Evolutionary conservation across 345 rosid species (phyloP).

Genomic region (Sisymbrium altissimum): DNA sequence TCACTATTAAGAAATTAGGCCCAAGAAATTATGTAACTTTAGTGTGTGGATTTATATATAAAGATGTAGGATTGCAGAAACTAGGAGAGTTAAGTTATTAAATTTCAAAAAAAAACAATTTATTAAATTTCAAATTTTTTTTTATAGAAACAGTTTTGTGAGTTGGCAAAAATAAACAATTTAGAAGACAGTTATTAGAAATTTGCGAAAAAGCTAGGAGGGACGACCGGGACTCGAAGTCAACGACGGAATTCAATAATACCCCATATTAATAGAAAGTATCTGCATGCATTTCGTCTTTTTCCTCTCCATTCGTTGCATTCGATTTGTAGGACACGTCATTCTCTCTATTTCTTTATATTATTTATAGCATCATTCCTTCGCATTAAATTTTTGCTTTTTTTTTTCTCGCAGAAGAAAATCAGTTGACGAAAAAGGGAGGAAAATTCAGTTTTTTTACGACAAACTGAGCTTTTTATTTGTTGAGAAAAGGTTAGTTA

Average conservation of each 20-base stretch:
- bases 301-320: conserved; percentile 18
- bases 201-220: conserved; percentile 12
- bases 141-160: background rate
- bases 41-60: no score
- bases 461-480: background rate
- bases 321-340: background rate
- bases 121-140: background rate
- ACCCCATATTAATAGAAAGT: background rate
- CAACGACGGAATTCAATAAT: conserved; percentile 11
- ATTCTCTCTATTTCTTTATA: background rate
- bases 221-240: conserved; percentile 7
- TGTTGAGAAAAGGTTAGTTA: background rate
- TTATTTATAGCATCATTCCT: background rate
- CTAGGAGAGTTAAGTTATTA: background rate
- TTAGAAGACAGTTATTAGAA: no score
- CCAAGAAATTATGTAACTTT: no score
- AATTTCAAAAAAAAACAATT: background rate
- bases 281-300: conserved; percentile 28
- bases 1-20: no score
- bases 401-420: background rate
- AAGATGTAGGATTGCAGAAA: background rate
- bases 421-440: background rate
- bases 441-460: background rate
- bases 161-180: background rate
- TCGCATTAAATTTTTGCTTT: background rate